Evolutionary conservation across 225 moss, liverwort and hornwort genomes (phyloP).

Genomic region (Rhytidiadelphus loreus): DNA sequence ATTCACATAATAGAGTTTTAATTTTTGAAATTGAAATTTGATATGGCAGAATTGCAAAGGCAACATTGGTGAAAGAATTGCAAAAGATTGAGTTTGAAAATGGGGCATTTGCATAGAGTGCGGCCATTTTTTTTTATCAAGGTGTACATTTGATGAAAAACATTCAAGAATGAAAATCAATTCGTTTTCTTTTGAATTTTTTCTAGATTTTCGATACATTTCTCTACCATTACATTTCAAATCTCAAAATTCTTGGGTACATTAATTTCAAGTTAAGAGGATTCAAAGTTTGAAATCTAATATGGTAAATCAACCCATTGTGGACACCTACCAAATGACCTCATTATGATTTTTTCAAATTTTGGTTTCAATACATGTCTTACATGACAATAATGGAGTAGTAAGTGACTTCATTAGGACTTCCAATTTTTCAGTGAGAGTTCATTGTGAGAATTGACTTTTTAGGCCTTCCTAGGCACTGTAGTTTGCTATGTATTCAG

Average conservation of each 20-base stretch:
- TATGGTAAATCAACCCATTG: too few species aligned
- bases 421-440: too few species aligned
- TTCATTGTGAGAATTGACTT: too few species aligned
- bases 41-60: not conserved
- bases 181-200: too few species aligned
- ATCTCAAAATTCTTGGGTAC: fast-evolving
- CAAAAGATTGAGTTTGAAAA: not conserved
- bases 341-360: too few species aligned
- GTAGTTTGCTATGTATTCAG: not conserved
- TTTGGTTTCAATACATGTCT: too few species aligned
- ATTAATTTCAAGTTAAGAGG: not conserved
- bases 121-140: not conserved
- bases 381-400: too few species aligned
- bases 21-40: not conserved
- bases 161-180: not conserved
- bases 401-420: too few species aligned
- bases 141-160: not conserved
- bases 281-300: not conserved
- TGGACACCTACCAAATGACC: too few species aligned
- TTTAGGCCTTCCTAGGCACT: too few species aligned
- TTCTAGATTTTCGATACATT: not conserved
- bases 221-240: not conserved
- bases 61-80: not conserved
- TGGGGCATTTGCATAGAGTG: not conserved
- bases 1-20: not conserved